Evolutionary conservation across 73 alveolate genomes (phyloP).

Genomic region (Breviolum minutum): DNA sequence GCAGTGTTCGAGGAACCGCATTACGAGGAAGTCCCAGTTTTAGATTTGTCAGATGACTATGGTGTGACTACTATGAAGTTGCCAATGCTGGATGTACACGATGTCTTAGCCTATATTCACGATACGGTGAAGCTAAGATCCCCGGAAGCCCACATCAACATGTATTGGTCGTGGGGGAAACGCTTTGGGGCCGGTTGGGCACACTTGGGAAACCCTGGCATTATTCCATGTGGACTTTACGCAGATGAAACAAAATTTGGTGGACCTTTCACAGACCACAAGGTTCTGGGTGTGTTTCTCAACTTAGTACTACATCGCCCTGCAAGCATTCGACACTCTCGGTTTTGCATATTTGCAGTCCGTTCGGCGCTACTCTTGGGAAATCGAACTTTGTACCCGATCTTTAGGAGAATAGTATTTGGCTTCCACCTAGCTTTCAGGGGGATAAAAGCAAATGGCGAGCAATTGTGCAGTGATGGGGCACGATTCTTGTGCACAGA

Average conservation of each 20-base stretch:
- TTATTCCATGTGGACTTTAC: not conserved
- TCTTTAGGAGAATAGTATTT: not conserved
- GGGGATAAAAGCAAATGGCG: not conserved
- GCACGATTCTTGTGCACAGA: slow-evolving; percentile 8
- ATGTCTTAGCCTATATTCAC: not conserved
- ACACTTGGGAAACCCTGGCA: not conserved
- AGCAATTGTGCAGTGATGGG: not conserved
- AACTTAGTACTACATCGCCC: slow-evolving; percentile 38
- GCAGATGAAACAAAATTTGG: slow-evolving; percentile 11
- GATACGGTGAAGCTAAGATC: not conserved
- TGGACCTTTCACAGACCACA: not conserved
- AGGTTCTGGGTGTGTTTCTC: slow-evolving; percentile 1
- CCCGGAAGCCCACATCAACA: not conserved
- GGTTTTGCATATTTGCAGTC: not conserved
- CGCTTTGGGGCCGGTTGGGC: not conserved
- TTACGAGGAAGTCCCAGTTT: not conserved
- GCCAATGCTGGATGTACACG: not conserved
- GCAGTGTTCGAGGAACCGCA: not conserved
- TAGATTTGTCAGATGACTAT: not conserved
- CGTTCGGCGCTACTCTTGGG: not conserved
- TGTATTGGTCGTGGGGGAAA: slow-evolving; percentile 14
- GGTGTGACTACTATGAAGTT: not conserved
- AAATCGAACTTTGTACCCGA: slow-evolving; percentile 16
- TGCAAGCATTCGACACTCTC: not conserved
- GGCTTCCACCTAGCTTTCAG: slow-evolving; percentile 15